phyloP scores from a whole-genome alignment of 441 rosid species.

The Macaranga tanarius region DNA sequence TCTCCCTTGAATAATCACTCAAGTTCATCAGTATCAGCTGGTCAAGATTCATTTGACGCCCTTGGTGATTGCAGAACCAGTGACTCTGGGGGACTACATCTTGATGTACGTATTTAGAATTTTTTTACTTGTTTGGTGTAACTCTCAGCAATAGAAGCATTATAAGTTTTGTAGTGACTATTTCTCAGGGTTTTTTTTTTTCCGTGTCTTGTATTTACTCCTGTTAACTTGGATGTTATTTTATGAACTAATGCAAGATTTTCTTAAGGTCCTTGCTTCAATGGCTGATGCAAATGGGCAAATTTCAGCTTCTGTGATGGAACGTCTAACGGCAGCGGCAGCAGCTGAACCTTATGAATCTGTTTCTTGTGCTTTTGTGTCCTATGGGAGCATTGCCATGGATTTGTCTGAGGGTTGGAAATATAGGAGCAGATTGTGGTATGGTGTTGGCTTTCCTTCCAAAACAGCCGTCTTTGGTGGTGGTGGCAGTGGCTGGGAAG shows the following conservation, averaged over 20 bases:
- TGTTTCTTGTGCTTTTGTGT: conserved; percentile 97
- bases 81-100: conserved; percentile 72
- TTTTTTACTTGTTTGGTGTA: background rate
- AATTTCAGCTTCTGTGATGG: conserved; percentile 91
- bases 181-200: conserved; percentile 6
- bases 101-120: conserved; percentile 66
- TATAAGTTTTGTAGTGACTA: background rate
- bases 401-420: conserved; percentile 99
- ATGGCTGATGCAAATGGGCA: conserved; percentile 99
- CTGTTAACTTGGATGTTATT: conserved; percentile 12
- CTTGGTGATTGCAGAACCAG: conserved; percentile 62
- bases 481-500: conserved; percentile 93
- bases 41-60: conserved; percentile 58
- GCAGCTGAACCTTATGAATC: conserved; percentile 99
- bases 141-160: background rate
- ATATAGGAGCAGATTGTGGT: conserved; percentile 96
- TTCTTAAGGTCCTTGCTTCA: conserved; percentile 85
- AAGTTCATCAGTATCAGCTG: conserved; percentile 40
- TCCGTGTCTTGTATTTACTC: conserved; percentile 20
- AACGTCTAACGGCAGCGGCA: conserved; percentile 94
- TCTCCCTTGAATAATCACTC: conserved; percentile 55
- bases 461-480: conserved; percentile 71
- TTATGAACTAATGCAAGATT: conserved; percentile 27
- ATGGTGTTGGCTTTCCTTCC: conserved; percentile 87
- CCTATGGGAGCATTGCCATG: conserved; percentile 93